Percentiles rank a stretch among this genome's conserved stretches.
Conservation (phyloP, 176 grass and related monocot genomes). For the Avena atlantica region DNA sequence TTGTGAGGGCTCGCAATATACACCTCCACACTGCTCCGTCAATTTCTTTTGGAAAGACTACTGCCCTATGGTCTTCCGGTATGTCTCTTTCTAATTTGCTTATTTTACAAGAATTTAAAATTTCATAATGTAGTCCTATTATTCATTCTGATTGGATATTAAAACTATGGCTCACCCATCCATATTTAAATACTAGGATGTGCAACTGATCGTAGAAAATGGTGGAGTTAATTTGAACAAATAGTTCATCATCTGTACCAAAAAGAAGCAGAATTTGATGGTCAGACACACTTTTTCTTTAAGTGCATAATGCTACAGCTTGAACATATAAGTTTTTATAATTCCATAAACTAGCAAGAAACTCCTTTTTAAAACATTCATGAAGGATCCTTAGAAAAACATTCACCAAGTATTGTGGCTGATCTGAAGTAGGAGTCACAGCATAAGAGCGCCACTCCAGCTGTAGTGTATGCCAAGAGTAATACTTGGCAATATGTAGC, state of each 20-base stretch:
- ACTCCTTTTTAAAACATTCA: constrained; percentile 2
- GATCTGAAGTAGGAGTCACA: background rate
- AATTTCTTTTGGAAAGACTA: constrained; percentile 99
- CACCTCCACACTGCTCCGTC: constrained; percentile 89
- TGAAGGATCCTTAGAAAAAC: background rate
- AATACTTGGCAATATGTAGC: background rate
- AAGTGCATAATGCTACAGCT: background rate
- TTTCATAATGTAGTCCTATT: constrained; percentile 11
- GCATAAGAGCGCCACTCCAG: background rate
- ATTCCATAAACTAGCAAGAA: constrained; percentile 1
- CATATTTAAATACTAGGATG: constrained; percentile 11
- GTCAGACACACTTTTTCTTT: background rate
- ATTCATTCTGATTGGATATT: background rate
- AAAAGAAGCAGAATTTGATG: constrained; percentile 8
- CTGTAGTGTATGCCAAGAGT: background rate
- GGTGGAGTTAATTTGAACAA: background rate
- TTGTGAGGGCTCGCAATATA: constrained; percentile 88
- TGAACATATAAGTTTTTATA: background rate
- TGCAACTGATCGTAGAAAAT: constrained; percentile 1
- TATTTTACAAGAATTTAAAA: constrained; percentile 5
- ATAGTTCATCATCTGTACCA: background rate
- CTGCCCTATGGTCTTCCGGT: constrained; percentile 98
- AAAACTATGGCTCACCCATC: constrained; percentile 1
- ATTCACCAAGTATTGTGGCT: constrained; percentile 2
- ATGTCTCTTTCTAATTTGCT: constrained; percentile 41